A percentile compares a stretch with the other conserved stretches of the same genome.
These are phyloP conservation scores for Plectranthus barbatus DNA, from an alignment of 257 asterid species.

Conservation along the genomic window DNA sequence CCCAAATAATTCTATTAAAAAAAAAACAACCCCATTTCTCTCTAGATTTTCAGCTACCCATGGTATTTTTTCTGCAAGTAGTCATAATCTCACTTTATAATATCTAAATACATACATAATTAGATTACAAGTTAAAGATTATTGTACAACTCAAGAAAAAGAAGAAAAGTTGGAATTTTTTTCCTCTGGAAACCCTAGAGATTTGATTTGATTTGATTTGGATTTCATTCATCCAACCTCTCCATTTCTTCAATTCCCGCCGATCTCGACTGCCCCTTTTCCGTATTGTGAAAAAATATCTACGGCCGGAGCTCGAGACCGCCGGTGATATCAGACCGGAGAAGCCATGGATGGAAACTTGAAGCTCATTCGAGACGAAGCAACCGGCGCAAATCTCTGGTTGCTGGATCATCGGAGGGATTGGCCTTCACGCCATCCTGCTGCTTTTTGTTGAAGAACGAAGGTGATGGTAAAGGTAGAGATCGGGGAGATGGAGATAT, in stretches of 20 bases:
- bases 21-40: neutral
- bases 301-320: conserved; percentile 26
- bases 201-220: neutral
- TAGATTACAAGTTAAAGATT: conserved; percentile 1
- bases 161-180: neutral
- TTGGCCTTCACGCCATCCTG: conserved; percentile 10
- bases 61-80: neutral
- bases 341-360: neutral
- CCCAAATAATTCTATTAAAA: neutral
- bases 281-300: conserved; percentile 37
- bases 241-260: neutral
- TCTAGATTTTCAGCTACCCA: neutral
- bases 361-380: conserved; percentile 41
- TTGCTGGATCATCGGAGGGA: conserved; percentile 43
- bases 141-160: neutral
- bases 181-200: neutral
- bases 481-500: conserved; percentile 68
- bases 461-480: conserved; percentile 65
- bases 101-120: neutral
- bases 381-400: conserved; percentile 43
- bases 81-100: neutral
- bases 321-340: conserved; percentile 12
- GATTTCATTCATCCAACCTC: neutral
- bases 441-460: conserved; percentile 38
- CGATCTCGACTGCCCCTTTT: conserved; percentile 4